Conservation (phyloP, 352 stramenopile species). For the Pythium rishiriense region DNA sequence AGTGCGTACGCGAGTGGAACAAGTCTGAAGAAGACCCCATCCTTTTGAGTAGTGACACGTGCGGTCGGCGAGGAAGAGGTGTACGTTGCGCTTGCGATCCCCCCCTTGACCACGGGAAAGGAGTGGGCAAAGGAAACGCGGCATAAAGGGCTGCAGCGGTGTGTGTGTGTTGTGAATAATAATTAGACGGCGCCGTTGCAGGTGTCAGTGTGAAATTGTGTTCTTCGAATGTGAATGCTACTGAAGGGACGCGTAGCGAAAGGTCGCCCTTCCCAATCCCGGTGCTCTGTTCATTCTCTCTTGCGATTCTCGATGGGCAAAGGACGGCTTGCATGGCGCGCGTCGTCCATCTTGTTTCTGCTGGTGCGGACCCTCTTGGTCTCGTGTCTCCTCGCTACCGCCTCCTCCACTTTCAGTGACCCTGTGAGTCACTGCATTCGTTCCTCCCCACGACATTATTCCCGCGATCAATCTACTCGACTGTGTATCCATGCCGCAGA, state of each 20-base stretch:
- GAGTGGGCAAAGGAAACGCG: background rate
- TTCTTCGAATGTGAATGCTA: too few species aligned
- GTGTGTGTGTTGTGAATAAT: slow-evolving; percentile 33
- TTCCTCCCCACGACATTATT: background rate
- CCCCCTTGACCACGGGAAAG: background rate
- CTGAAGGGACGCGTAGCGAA: background rate
- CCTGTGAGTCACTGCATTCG: slow-evolving; percentile 5
- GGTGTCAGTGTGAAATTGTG: slow-evolving; percentile 4
- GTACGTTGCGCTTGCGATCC: background rate
- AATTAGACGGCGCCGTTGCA: slow-evolving; percentile 18
- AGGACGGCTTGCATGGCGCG: background rate
- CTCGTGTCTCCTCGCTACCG: background rate
- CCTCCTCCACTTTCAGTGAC: background rate
- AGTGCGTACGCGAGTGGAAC: background rate
- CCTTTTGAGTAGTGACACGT: background rate
- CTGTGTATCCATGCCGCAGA: slow-evolving; percentile 13
- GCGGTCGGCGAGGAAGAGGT: background rate
- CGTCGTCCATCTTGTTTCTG: background rate
- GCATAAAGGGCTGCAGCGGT: slow-evolving; percentile 12
- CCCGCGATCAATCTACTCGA: background rate
- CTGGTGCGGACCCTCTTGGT: background rate
- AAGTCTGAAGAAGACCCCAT: background rate
- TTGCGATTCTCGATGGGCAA: background rate
- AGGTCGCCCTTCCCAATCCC: background rate
- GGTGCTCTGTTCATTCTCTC: background rate